Evolutionary conservation across 805 yeast species (phyloP).

Genomic region (Spathaspora hagerdaliae): DNA sequence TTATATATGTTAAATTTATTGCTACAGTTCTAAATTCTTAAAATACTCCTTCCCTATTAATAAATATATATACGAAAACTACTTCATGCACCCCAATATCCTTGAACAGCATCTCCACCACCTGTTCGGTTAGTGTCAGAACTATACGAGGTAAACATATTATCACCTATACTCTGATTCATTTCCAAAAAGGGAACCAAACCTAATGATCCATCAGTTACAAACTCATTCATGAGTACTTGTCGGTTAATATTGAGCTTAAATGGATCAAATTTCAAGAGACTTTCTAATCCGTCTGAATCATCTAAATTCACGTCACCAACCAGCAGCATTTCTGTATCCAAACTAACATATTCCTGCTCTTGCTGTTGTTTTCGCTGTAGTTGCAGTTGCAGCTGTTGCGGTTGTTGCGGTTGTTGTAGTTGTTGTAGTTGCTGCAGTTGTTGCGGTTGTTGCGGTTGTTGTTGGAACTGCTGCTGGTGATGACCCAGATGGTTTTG

Average conservation of each 20-base stretch:
- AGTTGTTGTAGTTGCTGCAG: neutral
- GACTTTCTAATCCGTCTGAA: slow-evolving; percentile 7
- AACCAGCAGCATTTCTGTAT: neutral
- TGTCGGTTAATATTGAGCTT: slow-evolving; percentile 25
- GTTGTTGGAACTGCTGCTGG: neutral
- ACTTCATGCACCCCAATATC: neutral
- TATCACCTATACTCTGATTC: slow-evolving; percentile 13
- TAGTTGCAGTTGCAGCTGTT: neutral
- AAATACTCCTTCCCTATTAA: no score
- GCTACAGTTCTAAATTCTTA: no score
- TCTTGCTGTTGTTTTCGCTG: neutral
- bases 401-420: neutral
- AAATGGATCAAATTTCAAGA: slow-evolving; percentile 38
- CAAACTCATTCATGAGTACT: slow-evolving; percentile 47
- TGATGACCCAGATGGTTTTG: neutral
- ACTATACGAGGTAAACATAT: neutral
- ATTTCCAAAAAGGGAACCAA: slow-evolving; percentile 63
- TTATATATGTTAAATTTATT: no score
- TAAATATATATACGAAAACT: neutral
- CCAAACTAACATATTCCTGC: neutral
- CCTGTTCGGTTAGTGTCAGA: neutral
- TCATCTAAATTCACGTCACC: slow-evolving; percentile 5
- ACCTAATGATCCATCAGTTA: slow-evolving; percentile 81
- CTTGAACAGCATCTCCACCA: neutral
- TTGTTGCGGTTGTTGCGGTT: neutral